Base-by-base conservation (phyloP, 306 rosid species). In the Clitoria ternatea region DNA sequence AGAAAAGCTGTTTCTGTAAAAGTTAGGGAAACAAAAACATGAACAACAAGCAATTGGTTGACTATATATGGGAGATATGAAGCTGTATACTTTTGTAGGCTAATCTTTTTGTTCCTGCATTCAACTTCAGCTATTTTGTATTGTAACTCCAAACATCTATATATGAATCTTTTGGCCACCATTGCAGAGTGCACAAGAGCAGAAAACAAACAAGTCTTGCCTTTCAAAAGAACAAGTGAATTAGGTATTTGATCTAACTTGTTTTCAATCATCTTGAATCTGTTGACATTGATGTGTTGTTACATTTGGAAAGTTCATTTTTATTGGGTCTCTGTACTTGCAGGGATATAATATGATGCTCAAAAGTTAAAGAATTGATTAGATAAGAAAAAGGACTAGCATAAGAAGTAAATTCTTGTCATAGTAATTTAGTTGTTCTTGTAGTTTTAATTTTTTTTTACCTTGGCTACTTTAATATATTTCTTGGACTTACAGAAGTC, bases 201-300 rank as follows among this genome's bases (percentile, higher is more conserved):
- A 96, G 93, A 83, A 86, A 77, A 70, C 75, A 50, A 84, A 81
- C 10, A 93, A 90, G 75, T 59, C 91, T 52, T 90, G 96, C 91
- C 78, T 93, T 76, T 90, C 93, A 17, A 82, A 88, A 71, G 90
- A 83, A 63, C 78, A 61, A 76, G 84, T 85, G 13, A 82, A 88
- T 73, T 91, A 82, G 96, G 97, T 90, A 77, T 79, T 69, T 37
- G 49, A 49, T 37, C 14, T 69, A 45, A 45, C 33, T 26, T 39
- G 77, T 17, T 59, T 61, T 4, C 26, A 55, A 15, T 73, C 12
- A 49, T 17, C 56, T 49, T n/a, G n/a, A n/a, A n/a, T n/a, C n/a
- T n/a, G n/a, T n/a, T n/a, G n/a, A n/a, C n/a, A n/a, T n/a, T n/a
- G n/a, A n/a, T n/a, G n/a, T n/a, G n/a, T n/a, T n/a, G n/a, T n/a